Base-by-base conservation (phyloP, 2,329 filamentous ascomycete species). In the Trichoderma sp. region DNA sequence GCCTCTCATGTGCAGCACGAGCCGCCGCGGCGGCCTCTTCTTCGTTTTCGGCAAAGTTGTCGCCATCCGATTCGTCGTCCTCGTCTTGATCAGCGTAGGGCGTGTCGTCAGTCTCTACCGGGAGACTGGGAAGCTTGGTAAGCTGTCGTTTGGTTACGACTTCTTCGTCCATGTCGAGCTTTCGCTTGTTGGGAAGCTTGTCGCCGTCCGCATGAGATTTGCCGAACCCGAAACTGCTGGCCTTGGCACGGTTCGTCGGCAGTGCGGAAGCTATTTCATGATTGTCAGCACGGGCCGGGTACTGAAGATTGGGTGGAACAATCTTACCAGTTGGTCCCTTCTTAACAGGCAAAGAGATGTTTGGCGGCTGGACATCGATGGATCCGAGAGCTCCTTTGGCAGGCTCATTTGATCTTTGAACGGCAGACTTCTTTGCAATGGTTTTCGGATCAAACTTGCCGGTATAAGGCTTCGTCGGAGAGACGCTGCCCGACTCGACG, bases 381-480 rank as follows among this genome's bases (percentile, higher is more conserved):
- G 76, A 77, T 21, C 83, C 84, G n/a, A 86, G 73, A 43, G 77
- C 74, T n/a, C 74, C 68, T 60, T 81, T 82, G 54, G 85, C 79
- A 62, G 83, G 77, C 50, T 84, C 79, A 58, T 83, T 82, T 39
- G 86, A 81, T 48, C 84, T 79, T 39, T 85, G 83, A 48, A 87
- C 83, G 28, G 88, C 84, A 21, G 89, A 85, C 75, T 91, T 95
- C 76, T 94, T 96, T 47, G 87, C 89, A 70, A 95, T 93, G 21
- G 88, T 89, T 76, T 96, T 96, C 5, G 91, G 90, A 71, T 96
- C 90, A 72, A 95, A 94, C 75, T 95, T 96, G 71, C 90, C 90
- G 67, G 88, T 83, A 73, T 92, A 91, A 14, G 86, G 80, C 24
- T 81, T 77, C 10, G 86, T 81, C 10, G 88, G 83, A 39, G 85